Percentiles rank a stretch among this genome's conserved stretches.
Conservation (phyloP, 768 basidiomycete species). For the Boletus pseudopeckii region DNA sequence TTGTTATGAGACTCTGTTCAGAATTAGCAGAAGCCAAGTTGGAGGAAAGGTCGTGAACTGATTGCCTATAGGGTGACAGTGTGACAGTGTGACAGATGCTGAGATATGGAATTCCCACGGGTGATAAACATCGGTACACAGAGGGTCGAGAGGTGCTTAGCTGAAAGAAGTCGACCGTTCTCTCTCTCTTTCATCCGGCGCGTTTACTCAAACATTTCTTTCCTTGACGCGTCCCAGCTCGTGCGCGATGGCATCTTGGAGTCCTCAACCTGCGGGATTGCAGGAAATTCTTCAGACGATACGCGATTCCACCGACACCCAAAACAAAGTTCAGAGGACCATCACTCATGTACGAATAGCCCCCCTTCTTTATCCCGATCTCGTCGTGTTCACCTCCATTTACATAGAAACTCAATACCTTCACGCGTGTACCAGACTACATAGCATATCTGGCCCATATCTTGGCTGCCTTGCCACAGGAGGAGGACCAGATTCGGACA, state of each 20-base stretch:
- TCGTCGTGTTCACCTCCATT: constrained; percentile 18
- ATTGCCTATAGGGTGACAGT: not conserved
- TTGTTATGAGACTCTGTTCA: no score
- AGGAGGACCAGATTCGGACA: constrained; percentile 90
- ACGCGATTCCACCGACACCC: constrained; percentile 83
- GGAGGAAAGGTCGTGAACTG: no score
- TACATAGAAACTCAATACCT: constrained; percentile 77
- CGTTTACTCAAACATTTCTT: constrained; percentile 21
- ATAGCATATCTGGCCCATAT: constrained; percentile 95
- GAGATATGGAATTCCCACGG: constrained; percentile 35
- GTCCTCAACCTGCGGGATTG: constrained; percentile 79
- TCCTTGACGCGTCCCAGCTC: constrained; percentile 27
- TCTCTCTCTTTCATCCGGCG: constrained; percentile 30
- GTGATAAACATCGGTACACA: constrained; percentile 37
- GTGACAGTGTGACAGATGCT: constrained; percentile 32
- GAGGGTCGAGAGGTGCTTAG: constrained; percentile 3
- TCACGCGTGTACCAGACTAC: constrained; percentile 88
- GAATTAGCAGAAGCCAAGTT: no score
- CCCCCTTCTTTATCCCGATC: constrained; percentile 19
- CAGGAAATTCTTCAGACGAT: constrained; percentile 91
- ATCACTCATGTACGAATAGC: constrained; percentile 71
- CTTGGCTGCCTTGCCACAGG: constrained; percentile 71
- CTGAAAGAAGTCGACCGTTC: constrained; percentile 14
- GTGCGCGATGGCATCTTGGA: constrained; percentile 68
- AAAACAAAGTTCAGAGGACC: constrained; percentile 65